A percentile compares a stretch with the other conserved stretches of the same genome.
These are phyloP conservation scores for Kuraishia capsulata DNA, from an alignment of 805 yeast genomes.

Conservation along the genomic window DNA sequence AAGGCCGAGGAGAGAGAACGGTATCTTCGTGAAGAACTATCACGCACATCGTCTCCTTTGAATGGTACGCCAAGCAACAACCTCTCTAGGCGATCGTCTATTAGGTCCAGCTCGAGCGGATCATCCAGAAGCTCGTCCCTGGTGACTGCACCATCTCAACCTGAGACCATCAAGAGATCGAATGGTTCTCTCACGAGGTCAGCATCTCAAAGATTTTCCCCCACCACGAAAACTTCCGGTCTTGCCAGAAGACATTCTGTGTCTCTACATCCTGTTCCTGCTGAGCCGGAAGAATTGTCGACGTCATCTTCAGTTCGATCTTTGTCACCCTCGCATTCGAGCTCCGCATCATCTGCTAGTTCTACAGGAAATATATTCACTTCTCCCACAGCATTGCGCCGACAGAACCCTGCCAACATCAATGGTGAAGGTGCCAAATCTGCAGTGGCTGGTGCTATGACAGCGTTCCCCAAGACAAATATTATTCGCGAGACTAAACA, in stretches of 20 bases:
- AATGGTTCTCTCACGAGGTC: neutral
- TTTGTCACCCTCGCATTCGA: neutral
- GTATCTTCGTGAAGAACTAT: constrained; percentile 10
- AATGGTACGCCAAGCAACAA: neutral
- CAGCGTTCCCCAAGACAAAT: constrained; percentile 7
- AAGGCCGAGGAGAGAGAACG: constrained; percentile 15
- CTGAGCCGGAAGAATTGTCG: neutral
- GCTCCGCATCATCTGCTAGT: neutral
- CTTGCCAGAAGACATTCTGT: neutral
- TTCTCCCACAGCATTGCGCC: neutral
- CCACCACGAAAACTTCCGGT: neutral
- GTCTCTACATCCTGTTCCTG: neutral
- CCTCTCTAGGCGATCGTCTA: neutral
- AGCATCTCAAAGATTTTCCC: neutral
- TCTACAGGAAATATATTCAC: neutral
- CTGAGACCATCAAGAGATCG: neutral
- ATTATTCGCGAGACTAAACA: neutral
- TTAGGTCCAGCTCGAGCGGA: neutral
- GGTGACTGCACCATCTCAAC: neutral
- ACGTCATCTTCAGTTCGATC: neutral
- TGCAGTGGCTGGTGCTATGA: neutral
- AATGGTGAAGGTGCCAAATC: neutral
- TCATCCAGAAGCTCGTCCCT: neutral
- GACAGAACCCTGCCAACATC: neutral
- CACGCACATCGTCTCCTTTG: constrained; percentile 2